Evolutionary conservation across 176 grass and related monocot species (phyloP).

Genomic region (Zoysia japonica): DNA sequence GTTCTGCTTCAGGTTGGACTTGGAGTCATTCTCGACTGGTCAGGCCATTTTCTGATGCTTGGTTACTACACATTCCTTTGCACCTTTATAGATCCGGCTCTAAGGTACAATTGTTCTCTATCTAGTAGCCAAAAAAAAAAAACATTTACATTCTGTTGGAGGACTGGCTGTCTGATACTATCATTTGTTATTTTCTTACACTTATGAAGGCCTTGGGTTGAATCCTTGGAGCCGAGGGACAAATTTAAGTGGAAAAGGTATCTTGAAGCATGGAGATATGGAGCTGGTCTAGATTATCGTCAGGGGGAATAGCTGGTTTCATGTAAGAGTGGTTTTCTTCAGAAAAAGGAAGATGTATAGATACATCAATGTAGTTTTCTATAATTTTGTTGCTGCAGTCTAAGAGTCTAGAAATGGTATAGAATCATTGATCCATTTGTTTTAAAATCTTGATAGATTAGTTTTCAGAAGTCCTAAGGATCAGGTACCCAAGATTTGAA

Average conservation of each 20-base stretch:
- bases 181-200: not conserved
- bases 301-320: constrained; percentile 45
- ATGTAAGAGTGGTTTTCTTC: not conserved
- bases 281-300: constrained; percentile 88
- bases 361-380: not conserved
- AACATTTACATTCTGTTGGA: not conserved
- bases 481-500: not conserved
- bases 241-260: constrained; percentile 78
- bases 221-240: constrained; percentile 57
- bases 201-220: constrained; percentile 67
- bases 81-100: constrained; percentile 54
- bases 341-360: not conserved
- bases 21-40: constrained; percentile 74
- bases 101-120: constrained; percentile 49
- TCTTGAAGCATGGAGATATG: constrained; percentile 96
- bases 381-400: not conserved
- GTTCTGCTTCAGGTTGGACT: constrained; percentile 63
- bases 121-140: not conserved
- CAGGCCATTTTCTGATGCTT: constrained; percentile 86
- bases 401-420: not conserved
- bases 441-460: not conserved
- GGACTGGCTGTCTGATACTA: not conserved
- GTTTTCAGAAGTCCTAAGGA: not conserved
- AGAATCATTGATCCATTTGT: not conserved
- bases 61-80: constrained; percentile 88